A percentile compares a stretch with the other conserved stretches of the same genome.
Conservation (phyloP, 2,329 filamentous ascomycete genomes). For the Fusarium subglutinans region DNA sequence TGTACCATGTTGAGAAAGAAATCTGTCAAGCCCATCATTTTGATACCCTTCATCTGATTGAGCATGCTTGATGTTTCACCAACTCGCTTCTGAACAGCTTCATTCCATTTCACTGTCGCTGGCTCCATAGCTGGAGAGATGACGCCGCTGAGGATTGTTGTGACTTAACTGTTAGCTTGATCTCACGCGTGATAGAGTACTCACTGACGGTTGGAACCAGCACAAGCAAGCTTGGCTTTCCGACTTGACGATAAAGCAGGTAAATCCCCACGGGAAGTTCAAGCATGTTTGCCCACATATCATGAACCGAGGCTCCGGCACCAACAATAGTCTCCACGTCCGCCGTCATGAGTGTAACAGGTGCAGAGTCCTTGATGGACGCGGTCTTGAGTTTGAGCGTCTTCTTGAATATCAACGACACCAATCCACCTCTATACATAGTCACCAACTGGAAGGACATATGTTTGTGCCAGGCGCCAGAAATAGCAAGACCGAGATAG, state of each 20-base stretch:
- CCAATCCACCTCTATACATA: constrained; percentile 48
- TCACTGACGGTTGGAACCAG: constrained; percentile 43
- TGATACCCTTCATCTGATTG: constrained; percentile 54
- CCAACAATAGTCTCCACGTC: constrained; percentile 52
- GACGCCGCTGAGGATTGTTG: constrained; percentile 28
- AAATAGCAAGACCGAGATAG: constrained; percentile 54
- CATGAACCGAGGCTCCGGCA: constrained; percentile 44
- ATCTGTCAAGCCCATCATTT: constrained; percentile 54
- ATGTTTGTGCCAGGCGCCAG: constrained; percentile 46
- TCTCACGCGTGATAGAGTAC: not conserved
- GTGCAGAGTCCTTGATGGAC: constrained; percentile 48
- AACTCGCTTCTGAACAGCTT: constrained; percentile 53
- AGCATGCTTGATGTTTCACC: constrained; percentile 53
- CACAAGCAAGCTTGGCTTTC: constrained; percentile 42
- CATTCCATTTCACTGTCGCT: constrained; percentile 51
- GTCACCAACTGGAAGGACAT: constrained; percentile 49
- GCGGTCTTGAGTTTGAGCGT: constrained; percentile 48
- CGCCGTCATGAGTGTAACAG: constrained; percentile 57
- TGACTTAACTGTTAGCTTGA: constrained; percentile 14
- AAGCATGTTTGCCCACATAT: constrained; percentile 51
- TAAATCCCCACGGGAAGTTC: constrained; percentile 51
- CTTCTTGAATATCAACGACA: constrained; percentile 61
- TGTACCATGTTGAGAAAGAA: constrained; percentile 47
- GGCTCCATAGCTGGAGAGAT: constrained; percentile 45
- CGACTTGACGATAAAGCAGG: constrained; percentile 49